Conservation (phyloP, 371 early-diverging fungal genomes). For the Mortierella polycephala region DNA sequence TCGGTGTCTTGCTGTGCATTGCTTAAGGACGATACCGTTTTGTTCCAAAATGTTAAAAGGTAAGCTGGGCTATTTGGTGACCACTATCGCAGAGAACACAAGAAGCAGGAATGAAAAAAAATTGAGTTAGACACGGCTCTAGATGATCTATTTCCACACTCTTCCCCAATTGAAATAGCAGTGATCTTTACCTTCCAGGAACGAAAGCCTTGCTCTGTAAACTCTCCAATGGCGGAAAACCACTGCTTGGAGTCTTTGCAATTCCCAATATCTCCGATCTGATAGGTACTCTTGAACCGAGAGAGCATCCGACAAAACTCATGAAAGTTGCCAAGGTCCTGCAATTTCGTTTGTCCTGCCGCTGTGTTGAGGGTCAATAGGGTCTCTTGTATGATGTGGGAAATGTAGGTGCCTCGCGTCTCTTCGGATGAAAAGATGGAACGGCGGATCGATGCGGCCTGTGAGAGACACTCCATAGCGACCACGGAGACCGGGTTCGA, state of each 20-base stretch:
- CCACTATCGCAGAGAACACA: constrained; percentile 60
- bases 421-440: constrained; percentile 82
- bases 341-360: constrained; percentile 64
- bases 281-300: constrained; percentile 84
- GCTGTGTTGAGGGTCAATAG: constrained; percentile 71
- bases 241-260: constrained; percentile 75
- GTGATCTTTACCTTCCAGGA: constrained; percentile 71
- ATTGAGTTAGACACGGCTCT: neutral
- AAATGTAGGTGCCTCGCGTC: constrained; percentile 74
- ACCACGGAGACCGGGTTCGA: constrained; percentile 47
- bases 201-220: constrained; percentile 79
- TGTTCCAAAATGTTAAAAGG: constrained; percentile 88
- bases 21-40: constrained; percentile 73
- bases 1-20: constrained; percentile 62
- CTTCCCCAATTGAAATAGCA: neutral
- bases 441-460: constrained; percentile 83
- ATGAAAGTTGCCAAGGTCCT: constrained; percentile 83
- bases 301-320: constrained; percentile 87
- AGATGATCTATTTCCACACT: too few species aligned
- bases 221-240: constrained; percentile 78
- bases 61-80: constrained; percentile 82
- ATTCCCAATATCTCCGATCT: constrained; percentile 80
- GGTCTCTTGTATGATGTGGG: constrained; percentile 78
- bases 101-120: neutral
- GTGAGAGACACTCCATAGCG: constrained; percentile 86